Conservation (phyloP, 2,329 filamentous ascomycete genomes). For the Plenodomus lindquistii region DNA sequence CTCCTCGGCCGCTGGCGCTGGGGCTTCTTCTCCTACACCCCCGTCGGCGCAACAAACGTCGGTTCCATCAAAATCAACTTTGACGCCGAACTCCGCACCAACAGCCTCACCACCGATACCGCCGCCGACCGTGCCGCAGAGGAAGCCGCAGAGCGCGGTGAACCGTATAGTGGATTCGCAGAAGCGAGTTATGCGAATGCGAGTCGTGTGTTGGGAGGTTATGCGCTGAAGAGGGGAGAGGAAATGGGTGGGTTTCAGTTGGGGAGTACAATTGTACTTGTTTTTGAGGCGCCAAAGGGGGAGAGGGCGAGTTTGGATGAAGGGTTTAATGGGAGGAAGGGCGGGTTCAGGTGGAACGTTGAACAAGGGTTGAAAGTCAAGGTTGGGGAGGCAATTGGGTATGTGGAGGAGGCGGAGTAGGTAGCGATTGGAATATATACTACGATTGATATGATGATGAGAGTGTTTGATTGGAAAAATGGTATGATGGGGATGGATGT, state of each 20-base stretch:
- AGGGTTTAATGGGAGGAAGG: slow-evolving; percentile 58
- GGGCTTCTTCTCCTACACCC: slow-evolving; percentile 96
- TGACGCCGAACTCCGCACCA: slow-evolving; percentile 89
- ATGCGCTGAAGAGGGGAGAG: slow-evolving; percentile 83
- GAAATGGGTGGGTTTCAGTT: slow-evolving; percentile 99
- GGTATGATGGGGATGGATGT: no score
- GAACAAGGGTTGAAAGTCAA: slow-evolving; percentile 86
- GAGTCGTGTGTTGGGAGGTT: slow-evolving; percentile 76
- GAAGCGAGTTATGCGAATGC: slow-evolving; percentile 87
- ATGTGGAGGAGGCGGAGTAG: slow-evolving; percentile 57
- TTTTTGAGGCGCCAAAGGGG: slow-evolving; percentile 88
- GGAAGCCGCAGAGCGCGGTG: slow-evolving; percentile 72
- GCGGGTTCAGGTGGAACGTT: slow-evolving; percentile 83
- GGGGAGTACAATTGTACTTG: slow-evolving; percentile 90
- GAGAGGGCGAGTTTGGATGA: slow-evolving; percentile 60
- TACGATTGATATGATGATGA: no score
- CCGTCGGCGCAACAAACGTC: slow-evolving; percentile 96
- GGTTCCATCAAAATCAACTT: slow-evolving; percentile 98
- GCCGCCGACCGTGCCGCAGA: slow-evolving; percentile 85
- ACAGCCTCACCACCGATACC: slow-evolving; percentile 89
- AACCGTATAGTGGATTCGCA: slow-evolving; percentile 85
- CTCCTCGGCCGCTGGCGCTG: slow-evolving; percentile 92
- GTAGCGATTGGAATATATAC: no score
- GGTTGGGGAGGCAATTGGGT: slow-evolving; percentile 84
- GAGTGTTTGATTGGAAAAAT: no score